Evolutionary conservation across 2,329 filamentous ascomycete species (phyloP).

Genomic region (Apiospora marii): DNA sequence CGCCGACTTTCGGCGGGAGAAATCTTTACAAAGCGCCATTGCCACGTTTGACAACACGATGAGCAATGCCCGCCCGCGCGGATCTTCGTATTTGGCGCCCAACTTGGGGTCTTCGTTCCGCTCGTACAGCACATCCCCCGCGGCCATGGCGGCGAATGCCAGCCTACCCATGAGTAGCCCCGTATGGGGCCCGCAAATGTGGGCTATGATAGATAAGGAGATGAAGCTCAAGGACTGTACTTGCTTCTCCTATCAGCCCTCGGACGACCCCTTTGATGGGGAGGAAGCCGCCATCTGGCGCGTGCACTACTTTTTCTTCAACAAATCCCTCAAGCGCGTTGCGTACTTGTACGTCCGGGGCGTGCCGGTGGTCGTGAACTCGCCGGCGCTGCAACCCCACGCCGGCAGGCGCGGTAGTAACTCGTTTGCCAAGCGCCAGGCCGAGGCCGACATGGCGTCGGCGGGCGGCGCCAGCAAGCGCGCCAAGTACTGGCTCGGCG

Average conservation of each 20-base stretch:
- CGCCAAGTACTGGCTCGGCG: conserved; percentile 87
- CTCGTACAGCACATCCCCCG: conserved; percentile 46
- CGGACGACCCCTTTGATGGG: conserved; percentile 89
- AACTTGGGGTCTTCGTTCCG: conserved; percentile 51
- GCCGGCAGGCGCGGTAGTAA: conserved; percentile 37
- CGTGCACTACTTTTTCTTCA: conserved; percentile 97
- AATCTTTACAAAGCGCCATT: conserved; percentile 82
- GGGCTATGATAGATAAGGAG: conserved; percentile 91
- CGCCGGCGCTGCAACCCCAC: conserved; percentile 41
- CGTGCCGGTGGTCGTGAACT: conserved; percentile 72
- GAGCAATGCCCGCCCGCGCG: conserved; percentile 80
- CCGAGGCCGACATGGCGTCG: conserved; percentile 38
- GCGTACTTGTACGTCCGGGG: conserved; percentile 93
- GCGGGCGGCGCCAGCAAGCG: conserved; percentile 74
- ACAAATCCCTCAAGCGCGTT: conserved; percentile 88
- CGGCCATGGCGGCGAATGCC: conserved; percentile 45
- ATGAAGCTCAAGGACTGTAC: conserved; percentile 91
- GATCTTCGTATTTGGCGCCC: conserved; percentile 44
- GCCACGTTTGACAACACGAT: conserved; percentile 87
- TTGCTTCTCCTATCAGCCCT: conserved; percentile 88
- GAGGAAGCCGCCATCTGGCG: conserved; percentile 96
- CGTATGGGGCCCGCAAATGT: conserved; percentile 89
- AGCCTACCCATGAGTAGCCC: conserved; percentile 59
- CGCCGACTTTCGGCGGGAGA: conserved; percentile 87
- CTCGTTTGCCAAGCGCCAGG: conserved; percentile 41